Evolutionary conservation across 768 basidiomycete species (phyloP), one percentile per base, ranked within the genome.

Genomic region (Hortiboletus campestris): DNA sequence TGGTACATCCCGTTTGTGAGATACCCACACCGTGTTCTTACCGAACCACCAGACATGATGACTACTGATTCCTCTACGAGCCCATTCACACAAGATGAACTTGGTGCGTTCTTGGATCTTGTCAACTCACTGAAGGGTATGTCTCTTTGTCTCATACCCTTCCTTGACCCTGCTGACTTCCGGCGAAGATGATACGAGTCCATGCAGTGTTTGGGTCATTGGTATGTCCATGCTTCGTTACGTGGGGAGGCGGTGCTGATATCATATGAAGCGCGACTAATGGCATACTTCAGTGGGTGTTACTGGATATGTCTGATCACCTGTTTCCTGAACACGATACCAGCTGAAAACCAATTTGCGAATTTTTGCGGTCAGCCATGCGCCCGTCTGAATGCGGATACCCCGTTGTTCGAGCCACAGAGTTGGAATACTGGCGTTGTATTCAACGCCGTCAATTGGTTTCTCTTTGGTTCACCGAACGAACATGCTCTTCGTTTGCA

Each of bases 11-110:
- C 12, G 8, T 41, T 40, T 38, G 6, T 46, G 17, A 38, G 1
- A 43, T 34, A 12, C 4, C 9, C 44, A 14, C 6, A 3, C 2
- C 2, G 12, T 42, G 6, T 43, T 42, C 28, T 43, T 4, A 55
- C 46, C 2, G 0, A 32, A 39, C 12, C 2, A 6, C 14, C 17
- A 62, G 61, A 62, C 20, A 49, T 62, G 34, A 45, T 62, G 29
- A 62, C 62, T 16, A 36, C 62, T 11, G 47, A 64, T 47, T 61
- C 63, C 17, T 64, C 63, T 8, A 29, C 62, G 29, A 55, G 62
- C 20, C 61, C 51, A 0, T 63, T 62, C 3, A 35, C 40, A 28
- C 51, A 60, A 48, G 57, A 56, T 17, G 50, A 62, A 6, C 49
- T 64, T 2, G 31, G 35, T 36, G 46, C 62, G 7, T 55, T 64